Evolutionary conservation across 805 yeast species (phyloP).

Genomic region (Candida rishiriensis): DNA sequence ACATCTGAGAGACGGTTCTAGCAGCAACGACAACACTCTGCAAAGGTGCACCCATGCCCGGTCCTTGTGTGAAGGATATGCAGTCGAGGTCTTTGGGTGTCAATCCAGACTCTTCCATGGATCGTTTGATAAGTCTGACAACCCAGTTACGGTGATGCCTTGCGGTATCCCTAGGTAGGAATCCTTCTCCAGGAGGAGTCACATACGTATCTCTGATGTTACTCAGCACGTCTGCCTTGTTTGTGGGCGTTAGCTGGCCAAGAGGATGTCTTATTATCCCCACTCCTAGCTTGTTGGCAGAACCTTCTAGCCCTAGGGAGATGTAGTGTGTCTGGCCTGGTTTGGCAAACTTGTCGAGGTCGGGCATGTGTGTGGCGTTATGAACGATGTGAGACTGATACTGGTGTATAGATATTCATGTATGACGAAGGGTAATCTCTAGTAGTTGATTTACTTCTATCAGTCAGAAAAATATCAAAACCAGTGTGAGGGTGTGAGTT

Average conservation of each 20-base stretch:
- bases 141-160: slow-evolving; percentile 96
- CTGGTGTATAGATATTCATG: too few relatives aligned
- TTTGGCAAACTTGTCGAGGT: slow-evolving; percentile 38
- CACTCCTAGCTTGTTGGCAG: slow-evolving; percentile 94
- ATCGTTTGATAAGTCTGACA: slow-evolving; percentile 63
- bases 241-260: slow-evolving; percentile 52
- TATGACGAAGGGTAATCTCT: too few relatives aligned
- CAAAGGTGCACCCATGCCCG: slow-evolving; percentile 99
- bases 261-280: slow-evolving; percentile 77
- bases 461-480: too few relatives aligned
- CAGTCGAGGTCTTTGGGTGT: slow-evolving; percentile 54
- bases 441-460: too few relatives aligned
- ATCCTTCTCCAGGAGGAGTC: slow-evolving; percentile 98
- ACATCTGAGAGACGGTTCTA: slow-evolving; percentile 71
- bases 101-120: slow-evolving; percentile 60
- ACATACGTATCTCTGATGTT: slow-evolving; percentile 92
- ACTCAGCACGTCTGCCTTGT: slow-evolving; percentile 73
- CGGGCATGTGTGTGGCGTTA: slow-evolving; percentile 18
- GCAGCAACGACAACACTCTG: slow-evolving; percentile 93
- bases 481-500: too few relatives aligned
- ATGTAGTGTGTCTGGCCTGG: slow-evolving; percentile 47
- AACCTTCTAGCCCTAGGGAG: slow-evolving; percentile 93
- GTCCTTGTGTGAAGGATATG: slow-evolving; percentile 95
- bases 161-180: slow-evolving; percentile 93
- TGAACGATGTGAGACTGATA: too few relatives aligned